Evolutionary conservation across 2,329 filamentous ascomycete species (phyloP), one percentile per base, ranked within the genome.

Genomic region (Parastagonospora nodorum): DNA sequence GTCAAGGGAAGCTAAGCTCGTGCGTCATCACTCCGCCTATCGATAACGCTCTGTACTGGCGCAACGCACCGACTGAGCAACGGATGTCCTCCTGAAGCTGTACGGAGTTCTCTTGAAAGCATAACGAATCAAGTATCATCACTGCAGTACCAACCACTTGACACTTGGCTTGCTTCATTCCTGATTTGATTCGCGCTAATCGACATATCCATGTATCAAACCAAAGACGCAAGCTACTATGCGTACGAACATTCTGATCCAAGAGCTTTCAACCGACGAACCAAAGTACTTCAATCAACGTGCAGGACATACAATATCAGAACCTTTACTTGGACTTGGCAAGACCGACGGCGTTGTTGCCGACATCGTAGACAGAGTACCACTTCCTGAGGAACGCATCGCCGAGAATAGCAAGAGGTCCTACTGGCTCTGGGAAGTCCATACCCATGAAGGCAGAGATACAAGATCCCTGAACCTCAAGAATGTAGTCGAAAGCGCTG

Each of bases 401-500:
- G 69, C 94, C 94, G 24, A 99, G 87, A 60, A 99, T 99, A 56
- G 91, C 92, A 60, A 99, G 85, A 63, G 94, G 94, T 40, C 94
- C 93, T 52, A 89, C 88, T 33, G 92, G 92, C 71, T 87, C 89
- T 50, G 92, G 88, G 74, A 84, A 79, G 63, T 82, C 94, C 88
- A 97, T 96, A 67, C 92, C 92, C 86, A 96, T 95, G 80, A 99
- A 96, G 64, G 91, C 89, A 57, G 92, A 97, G 77, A 99, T 96
- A 78, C 94, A 99, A 74, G 88, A 93, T 66, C 93, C 94, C 72
- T 92, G 89, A 37, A 97, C 86, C 78, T 99, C 92, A 35, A 99
- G 87, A 64, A 97, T 92, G 81, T 99, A 99, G 80, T 99, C 94
- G 61, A 88, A 88, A 12, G 94, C 80, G 49, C 83, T 81, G 65